Evolutionary conservation across 768 basidiomycete species (phyloP).

Genomic region (Phylloporus sp.): DNA sequence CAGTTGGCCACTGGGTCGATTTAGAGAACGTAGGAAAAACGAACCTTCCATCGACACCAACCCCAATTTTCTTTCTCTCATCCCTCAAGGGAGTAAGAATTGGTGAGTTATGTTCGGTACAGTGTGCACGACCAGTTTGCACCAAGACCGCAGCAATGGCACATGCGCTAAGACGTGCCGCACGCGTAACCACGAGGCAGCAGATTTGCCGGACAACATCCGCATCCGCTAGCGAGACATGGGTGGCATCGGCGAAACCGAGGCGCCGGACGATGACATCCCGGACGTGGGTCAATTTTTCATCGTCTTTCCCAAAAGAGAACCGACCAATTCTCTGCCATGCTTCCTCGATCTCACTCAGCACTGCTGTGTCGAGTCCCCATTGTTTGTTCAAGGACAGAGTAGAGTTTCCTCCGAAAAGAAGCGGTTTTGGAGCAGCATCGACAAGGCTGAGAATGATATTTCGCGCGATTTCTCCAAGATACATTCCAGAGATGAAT

Average conservation of each 20-base stretch:
- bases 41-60: slow-evolving; percentile 94
- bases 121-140: slow-evolving; percentile 69
- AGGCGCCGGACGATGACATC: slow-evolving; percentile 60
- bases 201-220: slow-evolving; percentile 83
- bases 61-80: slow-evolving; percentile 53
- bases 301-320: slow-evolving; percentile 22
- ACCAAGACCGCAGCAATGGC: slow-evolving; percentile 83
- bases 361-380: slow-evolving; percentile 90
- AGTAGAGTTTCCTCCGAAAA: slow-evolving; percentile 82
- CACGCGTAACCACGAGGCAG: slow-evolving; percentile 73
- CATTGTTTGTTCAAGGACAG: slow-evolving; percentile 79
- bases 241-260: slow-evolving; percentile 45
- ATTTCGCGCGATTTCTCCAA: slow-evolving; percentile 90
- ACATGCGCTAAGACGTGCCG: slow-evolving; percentile 78
- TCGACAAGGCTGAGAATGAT: slow-evolving; percentile 80
- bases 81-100: slow-evolving; percentile 16
- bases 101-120: slow-evolving; percentile 35
- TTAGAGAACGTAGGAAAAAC: slow-evolving; percentile 7
- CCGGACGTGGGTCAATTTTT: slow-evolving; percentile 53
- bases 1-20: not conserved
- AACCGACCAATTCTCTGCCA: slow-evolving; percentile 50
- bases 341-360: slow-evolving; percentile 78
- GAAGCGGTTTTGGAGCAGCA: slow-evolving; percentile 60
- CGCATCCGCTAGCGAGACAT: slow-evolving; percentile 58
- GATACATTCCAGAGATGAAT: slow-evolving; percentile 98